These are phyloP conservation scores for Colletotrichum sp. DNA, from an alignment of 2,329 filamentous ascomycete genomes.

Conservation along the genomic window DNA sequence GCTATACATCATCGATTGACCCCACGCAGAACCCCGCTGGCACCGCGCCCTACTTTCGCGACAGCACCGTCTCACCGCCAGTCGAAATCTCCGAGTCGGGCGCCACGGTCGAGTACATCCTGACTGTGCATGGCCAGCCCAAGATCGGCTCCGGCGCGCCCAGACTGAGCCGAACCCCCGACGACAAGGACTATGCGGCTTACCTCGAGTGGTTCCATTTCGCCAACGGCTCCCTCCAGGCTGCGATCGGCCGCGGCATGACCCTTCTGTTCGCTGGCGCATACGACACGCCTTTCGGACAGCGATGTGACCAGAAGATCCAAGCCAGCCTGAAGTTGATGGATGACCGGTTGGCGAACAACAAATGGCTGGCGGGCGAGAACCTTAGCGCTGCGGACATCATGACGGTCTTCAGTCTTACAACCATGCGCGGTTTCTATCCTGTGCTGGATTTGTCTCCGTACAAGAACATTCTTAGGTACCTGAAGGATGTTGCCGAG, in stretches of 20 bases:
- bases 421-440: slow-evolving; percentile 62
- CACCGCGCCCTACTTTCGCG: slow-evolving; percentile 65
- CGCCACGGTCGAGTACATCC: slow-evolving; percentile 68
- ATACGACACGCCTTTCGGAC: slow-evolving; percentile 12
- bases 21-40: slow-evolving; percentile 48
- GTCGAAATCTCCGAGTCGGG: slow-evolving; percentile 58
- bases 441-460: slow-evolving; percentile 41
- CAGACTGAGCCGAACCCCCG: slow-evolving; percentile 43
- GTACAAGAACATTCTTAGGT: slow-evolving; percentile 49
- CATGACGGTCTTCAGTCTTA: slow-evolving; percentile 66
- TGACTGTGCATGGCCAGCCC: slow-evolving; percentile 49
- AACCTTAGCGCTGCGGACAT: slow-evolving; percentile 71
- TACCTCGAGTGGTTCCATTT: slow-evolving; percentile 72
- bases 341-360: slow-evolving; percentile 52
- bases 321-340: slow-evolving; percentile 35
- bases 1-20: neutral
- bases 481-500: slow-evolving; percentile 46
- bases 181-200: slow-evolving; percentile 56
- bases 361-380: slow-evolving; percentile 62
- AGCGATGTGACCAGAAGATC: neutral
- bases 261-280: slow-evolving; percentile 28
- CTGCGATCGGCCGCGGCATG: slow-evolving; percentile 42
- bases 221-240: slow-evolving; percentile 50
- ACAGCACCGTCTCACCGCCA: slow-evolving; percentile 49
- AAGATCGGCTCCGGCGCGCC: slow-evolving; percentile 37